Conservation (phyloP, 1,284 basidiomycete genomes). For the Heterobasidion irregulare region DNA sequence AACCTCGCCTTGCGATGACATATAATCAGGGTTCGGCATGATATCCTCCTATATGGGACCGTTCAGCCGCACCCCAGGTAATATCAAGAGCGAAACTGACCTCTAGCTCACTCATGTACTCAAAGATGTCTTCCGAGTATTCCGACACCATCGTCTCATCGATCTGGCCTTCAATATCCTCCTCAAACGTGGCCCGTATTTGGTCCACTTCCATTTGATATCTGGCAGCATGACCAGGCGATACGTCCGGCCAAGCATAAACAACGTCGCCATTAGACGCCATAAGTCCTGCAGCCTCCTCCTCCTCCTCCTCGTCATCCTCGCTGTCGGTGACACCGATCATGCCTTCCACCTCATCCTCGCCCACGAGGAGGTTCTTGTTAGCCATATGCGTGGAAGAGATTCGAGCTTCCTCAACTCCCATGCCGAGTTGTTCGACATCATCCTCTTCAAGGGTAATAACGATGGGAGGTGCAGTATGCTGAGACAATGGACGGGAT, state of each 20-base stretch:
- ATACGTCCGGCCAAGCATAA: conserved; percentile 63
- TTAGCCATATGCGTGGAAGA: conserved; percentile 15
- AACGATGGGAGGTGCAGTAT: conserved; percentile 24
- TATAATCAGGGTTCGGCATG: conserved; percentile 94
- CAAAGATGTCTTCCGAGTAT: conserved; percentile 96
- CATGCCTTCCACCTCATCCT: conserved; percentile 55
- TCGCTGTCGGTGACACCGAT: conserved; percentile 35
- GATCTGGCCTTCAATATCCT: conserved; percentile 69
- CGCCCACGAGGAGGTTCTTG: conserved; percentile 29
- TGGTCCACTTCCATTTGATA: conserved; percentile 55
- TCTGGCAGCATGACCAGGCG: conserved; percentile 46
- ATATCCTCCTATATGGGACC: conserved; percentile 52
- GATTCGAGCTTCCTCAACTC: conserved; percentile 33
- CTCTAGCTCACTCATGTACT: conserved; percentile 92
- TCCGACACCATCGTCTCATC: conserved; percentile 98
- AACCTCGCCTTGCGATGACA: conserved; percentile 92
- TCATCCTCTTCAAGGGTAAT: conserved; percentile 23
- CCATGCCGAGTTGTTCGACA: conserved; percentile 48
- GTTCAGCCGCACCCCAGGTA: conserved; percentile 9
- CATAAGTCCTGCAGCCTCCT: conserved; percentile 9
- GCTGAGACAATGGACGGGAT: conserved; percentile 27
- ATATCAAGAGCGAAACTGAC: conserved; percentile 32
- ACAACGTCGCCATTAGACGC: conserved; percentile 16
- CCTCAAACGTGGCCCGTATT: conserved; percentile 67
- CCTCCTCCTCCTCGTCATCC: conserved; percentile 23